phyloP scores from a whole-genome alignment of 768 basidiomycete species.

The Vishniacozyma victoriae region DNA sequence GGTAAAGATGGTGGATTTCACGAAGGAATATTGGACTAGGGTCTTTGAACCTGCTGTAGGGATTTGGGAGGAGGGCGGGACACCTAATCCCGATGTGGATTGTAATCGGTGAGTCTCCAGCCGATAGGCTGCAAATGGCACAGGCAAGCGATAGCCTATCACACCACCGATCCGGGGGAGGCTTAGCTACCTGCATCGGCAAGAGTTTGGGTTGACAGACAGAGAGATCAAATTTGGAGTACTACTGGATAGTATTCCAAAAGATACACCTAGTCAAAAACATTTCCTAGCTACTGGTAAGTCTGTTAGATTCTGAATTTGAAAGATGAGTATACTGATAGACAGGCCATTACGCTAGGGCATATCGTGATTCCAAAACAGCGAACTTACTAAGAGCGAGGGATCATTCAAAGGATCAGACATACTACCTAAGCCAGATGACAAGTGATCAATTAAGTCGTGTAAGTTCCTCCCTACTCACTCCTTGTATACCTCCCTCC shows the following conservation, averaged over 20 bases:
- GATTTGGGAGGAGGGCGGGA: slow-evolving; percentile 69
- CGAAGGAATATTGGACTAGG: slow-evolving; percentile 79
- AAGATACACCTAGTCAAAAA: slow-evolving; percentile 50
- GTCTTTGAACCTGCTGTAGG: slow-evolving; percentile 82
- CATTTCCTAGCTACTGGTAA: slow-evolving; percentile 77
- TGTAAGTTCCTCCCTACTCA: slow-evolving; percentile 31
- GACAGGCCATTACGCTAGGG: slow-evolving; percentile 81
- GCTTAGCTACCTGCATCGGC: no score
- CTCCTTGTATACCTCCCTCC: not conserved
- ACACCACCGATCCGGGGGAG: no score
- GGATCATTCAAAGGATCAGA: slow-evolving; percentile 77
- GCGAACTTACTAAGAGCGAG: slow-evolving; percentile 50
- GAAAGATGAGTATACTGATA: not conserved
- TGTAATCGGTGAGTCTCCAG: slow-evolving; percentile 65
- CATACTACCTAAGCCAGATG: slow-evolving; percentile 80
- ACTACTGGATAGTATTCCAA: slow-evolving; percentile 65
- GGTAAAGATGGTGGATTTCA: slow-evolving; percentile 60
- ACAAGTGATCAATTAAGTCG: slow-evolving; percentile 59
- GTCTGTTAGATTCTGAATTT: not conserved
- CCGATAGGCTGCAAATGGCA: no score
- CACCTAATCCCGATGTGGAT: slow-evolving; percentile 88
- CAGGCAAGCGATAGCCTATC: no score
- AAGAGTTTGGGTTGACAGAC: not conserved
- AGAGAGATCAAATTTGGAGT: slow-evolving; percentile 92
- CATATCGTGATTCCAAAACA: slow-evolving; percentile 52